phyloP scores from a whole-genome alignment of 495 filamentous ascomycete genomes.

The Hyaloscypha hepaticicola region DNA sequence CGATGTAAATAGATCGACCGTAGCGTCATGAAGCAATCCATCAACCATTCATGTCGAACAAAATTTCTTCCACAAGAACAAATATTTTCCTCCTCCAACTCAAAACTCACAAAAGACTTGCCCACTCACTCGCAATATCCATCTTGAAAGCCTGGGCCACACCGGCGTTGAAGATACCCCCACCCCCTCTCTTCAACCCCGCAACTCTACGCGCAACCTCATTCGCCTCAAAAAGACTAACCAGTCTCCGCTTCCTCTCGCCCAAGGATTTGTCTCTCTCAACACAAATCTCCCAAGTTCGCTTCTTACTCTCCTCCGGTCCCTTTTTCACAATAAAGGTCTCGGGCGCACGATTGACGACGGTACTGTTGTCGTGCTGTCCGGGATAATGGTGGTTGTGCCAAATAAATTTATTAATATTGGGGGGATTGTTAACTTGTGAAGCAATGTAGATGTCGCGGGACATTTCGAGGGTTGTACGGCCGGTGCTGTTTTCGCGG shows the following conservation, averaged over 20 bases:
- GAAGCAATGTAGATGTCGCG: constrained; percentile 22
- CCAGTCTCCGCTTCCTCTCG: constrained; percentile 55
- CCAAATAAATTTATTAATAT: not conserved
- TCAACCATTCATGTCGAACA: no score
- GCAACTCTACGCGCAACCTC: constrained; percentile 64
- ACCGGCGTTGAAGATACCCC: constrained; percentile 23
- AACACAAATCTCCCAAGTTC: constrained; percentile 32
- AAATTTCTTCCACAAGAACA: no score
- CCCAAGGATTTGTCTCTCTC: no score
- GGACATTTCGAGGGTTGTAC: constrained; percentile 62
- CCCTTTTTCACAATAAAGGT: not conserved
- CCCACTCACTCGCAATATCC: constrained; percentile 22
- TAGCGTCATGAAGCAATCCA: no score
- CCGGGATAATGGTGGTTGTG: not conserved
- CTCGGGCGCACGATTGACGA: constrained; percentile 1
- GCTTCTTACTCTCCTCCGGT: constrained; percentile 24
- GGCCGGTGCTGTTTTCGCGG: constrained; percentile 69
- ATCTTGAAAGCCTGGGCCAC: constrained; percentile 16
- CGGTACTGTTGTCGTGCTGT: not conserved
- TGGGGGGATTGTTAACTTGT: constrained; percentile 4
- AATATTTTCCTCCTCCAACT: no score
- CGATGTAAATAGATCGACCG: no score
- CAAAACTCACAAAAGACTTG: not conserved
- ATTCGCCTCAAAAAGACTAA: constrained; percentile 69
- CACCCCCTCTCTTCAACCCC: not conserved